Evolutionary conservation across 345 rosid species (phyloP).

Genomic region (Psidium friedrichsthalianum): DNA sequence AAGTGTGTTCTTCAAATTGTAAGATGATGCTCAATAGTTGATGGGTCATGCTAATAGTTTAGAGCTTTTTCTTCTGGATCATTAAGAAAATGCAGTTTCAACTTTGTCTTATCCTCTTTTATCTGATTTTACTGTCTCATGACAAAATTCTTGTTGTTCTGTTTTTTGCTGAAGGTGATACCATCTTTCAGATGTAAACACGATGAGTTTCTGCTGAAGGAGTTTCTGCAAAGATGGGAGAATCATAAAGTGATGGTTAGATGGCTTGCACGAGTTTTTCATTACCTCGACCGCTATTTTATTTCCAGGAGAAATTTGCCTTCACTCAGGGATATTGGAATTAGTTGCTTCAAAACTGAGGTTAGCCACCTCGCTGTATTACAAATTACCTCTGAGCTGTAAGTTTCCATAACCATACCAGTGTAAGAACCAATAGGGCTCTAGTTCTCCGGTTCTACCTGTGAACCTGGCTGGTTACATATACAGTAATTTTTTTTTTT

Average conservation of each 20-base stretch:
- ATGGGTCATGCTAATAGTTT: neutral
- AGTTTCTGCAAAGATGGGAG: conserved; percentile 39
- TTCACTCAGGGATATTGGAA: conserved; percentile 32
- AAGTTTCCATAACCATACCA: neutral
- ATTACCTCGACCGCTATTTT: conserved; percentile 39
- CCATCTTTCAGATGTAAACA: conserved; percentile 33
- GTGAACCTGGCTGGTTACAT: neutral
- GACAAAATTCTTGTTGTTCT: neutral
- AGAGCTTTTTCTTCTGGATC: neutral
- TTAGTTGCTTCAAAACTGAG: conserved; percentile 23
- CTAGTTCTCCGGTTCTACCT: neutral
- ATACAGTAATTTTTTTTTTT: neutral
- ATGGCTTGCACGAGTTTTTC: conserved; percentile 44
- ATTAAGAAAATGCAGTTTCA: neutral
- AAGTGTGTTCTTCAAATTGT: neutral
- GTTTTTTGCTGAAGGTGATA: conserved; percentile 18
- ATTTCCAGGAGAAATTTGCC: conserved; percentile 21
- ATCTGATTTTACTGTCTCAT: neutral
- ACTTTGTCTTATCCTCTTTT: neutral
- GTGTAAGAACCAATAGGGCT: neutral
- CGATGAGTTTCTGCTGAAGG: conserved; percentile 42
- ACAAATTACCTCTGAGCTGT: neutral
- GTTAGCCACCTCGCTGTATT: conserved; percentile 3
- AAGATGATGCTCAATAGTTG: neutral
- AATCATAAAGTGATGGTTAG: conserved; percentile 42